Evolutionary conservation across 2,329 filamentous ascomycete genomes (phyloP).

Genomic region (Septoria petroselini): DNA sequence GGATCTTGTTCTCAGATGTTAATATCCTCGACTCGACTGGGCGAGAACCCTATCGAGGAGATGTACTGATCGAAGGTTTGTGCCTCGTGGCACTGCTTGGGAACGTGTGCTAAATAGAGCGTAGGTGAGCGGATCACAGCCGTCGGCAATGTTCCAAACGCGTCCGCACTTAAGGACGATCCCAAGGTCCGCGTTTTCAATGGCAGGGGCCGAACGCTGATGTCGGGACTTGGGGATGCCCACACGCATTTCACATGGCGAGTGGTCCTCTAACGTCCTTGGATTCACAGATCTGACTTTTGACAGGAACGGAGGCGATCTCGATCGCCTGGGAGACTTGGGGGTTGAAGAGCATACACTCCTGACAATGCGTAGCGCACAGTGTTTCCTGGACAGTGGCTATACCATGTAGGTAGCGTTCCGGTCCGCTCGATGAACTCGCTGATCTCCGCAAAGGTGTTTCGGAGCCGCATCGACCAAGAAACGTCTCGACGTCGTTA

Average conservation of each 20-base stretch:
- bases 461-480: conserved; percentile 51
- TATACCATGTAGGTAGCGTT: conserved; percentile 51
- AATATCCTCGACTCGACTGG: conserved; percentile 43
- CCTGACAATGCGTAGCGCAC: conserved; percentile 44
- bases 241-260: conserved; percentile 52
- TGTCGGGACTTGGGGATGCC: conserved; percentile 51
- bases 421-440: too few relatives aligned
- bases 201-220: conserved; percentile 47
- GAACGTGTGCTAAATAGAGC: too few relatives aligned
- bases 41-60: conserved; percentile 8
- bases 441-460: too few relatives aligned
- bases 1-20: conserved; percentile 42
- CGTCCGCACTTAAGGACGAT: conserved; percentile 33
- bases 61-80: conserved; percentile 13
- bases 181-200: conserved; percentile 40
- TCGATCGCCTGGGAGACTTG: conserved; percentile 44
- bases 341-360: conserved; percentile 50
- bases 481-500: conserved; percentile 47
- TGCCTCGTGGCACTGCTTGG: too few relatives aligned
- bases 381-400: conserved; percentile 49
- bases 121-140: conserved; percentile 2
- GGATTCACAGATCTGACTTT: conserved; percentile 37
- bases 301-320: too few relatives aligned
- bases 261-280: neutral
- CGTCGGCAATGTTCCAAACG: conserved; percentile 34